Evolutionary conservation across 2,329 filamentous ascomycete species (phyloP), one percentile per base, ranked within the genome.

Genomic region (Exophiala calicioides): DNA sequence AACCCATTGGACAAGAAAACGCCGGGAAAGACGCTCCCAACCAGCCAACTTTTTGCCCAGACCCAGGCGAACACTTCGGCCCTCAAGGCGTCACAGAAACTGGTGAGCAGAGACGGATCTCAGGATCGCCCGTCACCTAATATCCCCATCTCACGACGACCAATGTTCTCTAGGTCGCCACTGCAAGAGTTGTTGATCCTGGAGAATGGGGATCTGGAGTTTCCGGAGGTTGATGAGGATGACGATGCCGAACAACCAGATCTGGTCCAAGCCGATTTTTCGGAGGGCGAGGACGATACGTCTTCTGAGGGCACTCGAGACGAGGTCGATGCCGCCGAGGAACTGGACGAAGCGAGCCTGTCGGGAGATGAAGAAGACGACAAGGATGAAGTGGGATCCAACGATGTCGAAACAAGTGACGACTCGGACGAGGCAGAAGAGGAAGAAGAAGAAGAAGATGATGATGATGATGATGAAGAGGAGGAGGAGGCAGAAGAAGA

Each of bases 31-130:
- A 47, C 38, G 23, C 38, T 47, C 7, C 35, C 30, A 24, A 38
- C 33, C n/a, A 55, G 33, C 33, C 55, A 58, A 30, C 10, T 52
- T 4, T 56, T 58, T 18, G 43, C 44, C 3, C 47, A 52, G 26
- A 58, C 55, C 6, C 55, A 58, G 20, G 47, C 42, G 8, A 50
- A 56, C 30, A 58, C 53, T 7, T 58, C 55, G 2, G 53, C 50
- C 13, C 24, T 53, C 12, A 43, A 42, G 18, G 26, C 35, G 3
- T 37, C 52, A 10, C 39, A 39, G 12, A 38, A 30, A 26, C 36
- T 15, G 9, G 21, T 15, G n/a, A 34, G 16, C 23, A 23, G 32
- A 15, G 37, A 43, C 20, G 43, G 19, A 26, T 46, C 34, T 19
- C 48, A 57, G 24, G 50, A 56, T 30, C 44, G 42, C 35, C 55